These are phyloP conservation scores for Talaromyces adpressus DNA, from an alignment of 495 filamentous ascomycete genomes.

Conservation along the genomic window DNA sequence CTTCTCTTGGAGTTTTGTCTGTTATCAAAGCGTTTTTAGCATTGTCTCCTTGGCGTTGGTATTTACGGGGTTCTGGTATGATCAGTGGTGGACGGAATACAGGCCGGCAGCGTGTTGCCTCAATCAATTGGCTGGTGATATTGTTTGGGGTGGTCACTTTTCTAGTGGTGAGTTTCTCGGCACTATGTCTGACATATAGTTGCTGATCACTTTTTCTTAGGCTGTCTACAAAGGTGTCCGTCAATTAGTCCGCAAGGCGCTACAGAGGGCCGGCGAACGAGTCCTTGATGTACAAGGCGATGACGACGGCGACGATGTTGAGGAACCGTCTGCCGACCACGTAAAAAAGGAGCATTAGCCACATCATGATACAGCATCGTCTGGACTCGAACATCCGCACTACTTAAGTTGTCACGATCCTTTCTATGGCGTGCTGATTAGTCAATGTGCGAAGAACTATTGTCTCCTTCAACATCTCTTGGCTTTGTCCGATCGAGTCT, in stretches of 20 bases:
- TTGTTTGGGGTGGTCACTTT: constrained; percentile 76
- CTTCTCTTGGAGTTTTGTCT: constrained; percentile 76
- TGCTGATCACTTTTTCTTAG: constrained; percentile 31
- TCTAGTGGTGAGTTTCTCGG: constrained; percentile 55
- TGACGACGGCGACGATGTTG: constrained; percentile 63
- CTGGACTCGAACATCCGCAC: constrained; percentile 48
- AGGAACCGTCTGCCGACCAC: constrained; percentile 11
- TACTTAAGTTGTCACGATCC: constrained; percentile 85
- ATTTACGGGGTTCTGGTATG: constrained; percentile 49
- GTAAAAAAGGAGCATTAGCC: constrained; percentile 5
- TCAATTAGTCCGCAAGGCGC: constrained; percentile 55
- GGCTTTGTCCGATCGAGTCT: constrained; percentile 20
- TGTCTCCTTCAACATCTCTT: constrained; percentile 33
- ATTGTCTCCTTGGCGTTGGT: constrained; percentile 69
- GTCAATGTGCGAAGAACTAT: constrained; percentile 89
- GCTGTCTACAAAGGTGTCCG: constrained; percentile 74
- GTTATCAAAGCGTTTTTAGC: constrained; percentile 75
- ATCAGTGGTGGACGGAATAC: constrained; percentile 47
- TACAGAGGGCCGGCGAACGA: constrained; percentile 69
- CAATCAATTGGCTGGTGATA: constrained; percentile 70
- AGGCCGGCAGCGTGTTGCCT: constrained; percentile 65
- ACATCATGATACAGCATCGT: too few species aligned
- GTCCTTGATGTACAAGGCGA: constrained; percentile 80
- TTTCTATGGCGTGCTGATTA: constrained; percentile 77
- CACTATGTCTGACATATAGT: neutral